A percentile compares a stretch with the other conserved stretches of the same genome.
These are phyloP conservation scores for Alternaria metachromatica DNA, from an alignment of 2,329 filamentous ascomycete species.

Conservation along the genomic window DNA sequence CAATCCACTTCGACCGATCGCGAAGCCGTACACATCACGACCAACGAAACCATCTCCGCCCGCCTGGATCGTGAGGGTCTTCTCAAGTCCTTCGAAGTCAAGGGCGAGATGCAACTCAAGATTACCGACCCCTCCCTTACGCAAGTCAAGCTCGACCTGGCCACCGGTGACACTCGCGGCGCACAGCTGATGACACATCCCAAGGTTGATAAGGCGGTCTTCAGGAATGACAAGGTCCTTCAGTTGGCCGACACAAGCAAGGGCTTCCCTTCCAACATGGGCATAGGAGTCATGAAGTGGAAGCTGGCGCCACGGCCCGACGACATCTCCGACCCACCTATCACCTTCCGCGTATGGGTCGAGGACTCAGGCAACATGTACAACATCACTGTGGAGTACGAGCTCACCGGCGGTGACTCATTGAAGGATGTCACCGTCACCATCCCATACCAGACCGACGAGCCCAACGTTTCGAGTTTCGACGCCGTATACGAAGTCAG, in stretches of 20 bases:
- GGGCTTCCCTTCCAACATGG: conserved; percentile 93
- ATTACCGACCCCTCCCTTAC: conserved; percentile 88
- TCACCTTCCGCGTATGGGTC: conserved; percentile 97
- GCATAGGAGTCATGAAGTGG: conserved; percentile 93
- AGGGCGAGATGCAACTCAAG: conserved; percentile 88
- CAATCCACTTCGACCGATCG: conserved; percentile 74
- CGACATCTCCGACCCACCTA: conserved; percentile 80
- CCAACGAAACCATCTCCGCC: conserved; percentile 89
- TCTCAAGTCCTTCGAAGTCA: conserved; percentile 85
- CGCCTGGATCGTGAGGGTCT: conserved; percentile 87
- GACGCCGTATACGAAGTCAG: conserved; percentile 94
- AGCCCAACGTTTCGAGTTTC: conserved; percentile 89
- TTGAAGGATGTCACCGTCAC: conserved; percentile 85
- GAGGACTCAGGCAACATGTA: conserved; percentile 85
- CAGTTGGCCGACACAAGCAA: conserved; percentile 88
- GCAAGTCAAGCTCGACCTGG: conserved; percentile 86
- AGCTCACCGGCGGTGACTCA: conserved; percentile 79
- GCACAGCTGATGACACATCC: conserved; percentile 95
- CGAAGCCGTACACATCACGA: conserved; percentile 85
- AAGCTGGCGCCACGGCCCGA: conserved; percentile 82
- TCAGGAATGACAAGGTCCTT: conserved; percentile 81
- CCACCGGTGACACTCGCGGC: conserved; percentile 77
- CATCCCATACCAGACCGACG: conserved; percentile 84
- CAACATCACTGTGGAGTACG: conserved; percentile 94
- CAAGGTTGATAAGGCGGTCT: conserved; percentile 89